phyloP scores from a whole-genome alignment of 139 green algal genomes.

The Ulvella scutata region DNA sequence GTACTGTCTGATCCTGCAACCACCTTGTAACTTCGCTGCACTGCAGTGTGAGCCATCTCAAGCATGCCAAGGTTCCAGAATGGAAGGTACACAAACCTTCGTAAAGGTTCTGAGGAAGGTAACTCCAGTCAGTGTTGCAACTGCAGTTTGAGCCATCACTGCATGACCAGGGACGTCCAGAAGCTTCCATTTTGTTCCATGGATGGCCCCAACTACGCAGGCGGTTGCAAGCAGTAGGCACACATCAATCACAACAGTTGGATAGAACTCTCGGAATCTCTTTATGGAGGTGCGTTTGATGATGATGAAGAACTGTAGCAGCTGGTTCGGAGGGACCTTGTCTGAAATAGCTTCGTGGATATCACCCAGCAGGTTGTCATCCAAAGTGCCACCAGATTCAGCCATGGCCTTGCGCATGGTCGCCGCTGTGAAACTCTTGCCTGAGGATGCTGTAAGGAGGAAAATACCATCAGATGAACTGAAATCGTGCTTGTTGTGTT shows the following conservation, averaged over 20 bases:
- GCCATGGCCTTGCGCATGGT: neutral
- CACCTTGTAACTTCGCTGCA: neutral
- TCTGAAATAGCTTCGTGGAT: neutral
- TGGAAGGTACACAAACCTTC: too few species aligned
- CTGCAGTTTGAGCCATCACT: neutral
- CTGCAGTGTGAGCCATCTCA: neutral
- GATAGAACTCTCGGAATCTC: constrained; percentile 1
- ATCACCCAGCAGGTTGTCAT: neutral
- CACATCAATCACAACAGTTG: neutral
- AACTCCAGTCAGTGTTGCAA: neutral
- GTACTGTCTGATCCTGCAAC: neutral
- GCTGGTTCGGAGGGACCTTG: neutral
- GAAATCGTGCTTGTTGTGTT: too few species aligned
- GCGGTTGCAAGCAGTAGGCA: neutral
- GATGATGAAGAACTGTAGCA: neutral
- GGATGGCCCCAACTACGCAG: neutral
- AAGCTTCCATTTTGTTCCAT: neutral
- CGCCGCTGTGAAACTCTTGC: neutral
- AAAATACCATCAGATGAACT: too few species aligned
- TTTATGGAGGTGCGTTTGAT: neutral
- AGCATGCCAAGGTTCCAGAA: neutral
- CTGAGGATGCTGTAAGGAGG: too few species aligned
- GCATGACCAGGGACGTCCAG: neutral
- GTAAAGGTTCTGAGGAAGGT: constrained; percentile 1
- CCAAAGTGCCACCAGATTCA: neutral